Percentiles rank a stretch among this genome's conserved stretches.
phyloP scores from a whole-genome alignment of 2,329 filamentous ascomycete species.

The Diaporthe nobilis region DNA sequence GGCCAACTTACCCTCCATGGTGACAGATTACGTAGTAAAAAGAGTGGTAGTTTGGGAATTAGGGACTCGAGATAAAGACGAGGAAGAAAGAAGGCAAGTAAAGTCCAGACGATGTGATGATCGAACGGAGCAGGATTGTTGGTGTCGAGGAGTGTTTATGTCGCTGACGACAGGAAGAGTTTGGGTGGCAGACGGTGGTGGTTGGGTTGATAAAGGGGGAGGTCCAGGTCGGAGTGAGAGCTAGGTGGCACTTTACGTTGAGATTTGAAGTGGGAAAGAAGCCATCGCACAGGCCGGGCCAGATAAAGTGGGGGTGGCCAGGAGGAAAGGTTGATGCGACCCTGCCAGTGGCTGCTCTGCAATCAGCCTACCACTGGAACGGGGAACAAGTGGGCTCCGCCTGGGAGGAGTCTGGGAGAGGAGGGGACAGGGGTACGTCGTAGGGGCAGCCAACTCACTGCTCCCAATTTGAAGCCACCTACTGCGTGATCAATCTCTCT shows the following conservation, averaged over 20 bases:
- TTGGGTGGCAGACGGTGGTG: slow-evolving; percentile 40
- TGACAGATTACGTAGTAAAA: slow-evolving; percentile 61
- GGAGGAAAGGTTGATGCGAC: slow-evolving; percentile 37
- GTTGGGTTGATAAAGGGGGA: slow-evolving; percentile 42
- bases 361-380: slow-evolving; percentile 40
- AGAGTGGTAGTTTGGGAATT: slow-evolving; percentile 47
- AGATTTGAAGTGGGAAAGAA: slow-evolving; percentile 43
- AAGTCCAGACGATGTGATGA: slow-evolving; percentile 42
- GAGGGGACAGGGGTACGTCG: slow-evolving; percentile 17
- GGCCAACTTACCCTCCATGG: slow-evolving; percentile 68
- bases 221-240: slow-evolving; percentile 37
- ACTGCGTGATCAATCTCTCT: not conserved
- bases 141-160: slow-evolving; percentile 33
- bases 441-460: slow-evolving; percentile 18
- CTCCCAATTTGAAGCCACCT: slow-evolving; percentile 22
- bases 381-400: slow-evolving; percentile 39
- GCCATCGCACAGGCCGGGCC: slow-evolving; percentile 41
- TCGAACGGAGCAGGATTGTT: slow-evolving; percentile 41
- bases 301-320: slow-evolving; percentile 39
- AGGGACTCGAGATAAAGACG: slow-evolving; percentile 46
- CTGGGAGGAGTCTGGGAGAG: slow-evolving; percentile 24
- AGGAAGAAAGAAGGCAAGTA: slow-evolving; percentile 48
- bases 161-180: slow-evolving; percentile 41
- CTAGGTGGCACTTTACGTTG: slow-evolving; percentile 42
- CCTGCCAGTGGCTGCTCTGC: slow-evolving; percentile 35